Conservation (phyloP, 1,139 yeast species). For the Hansenula sp. region DNA sequence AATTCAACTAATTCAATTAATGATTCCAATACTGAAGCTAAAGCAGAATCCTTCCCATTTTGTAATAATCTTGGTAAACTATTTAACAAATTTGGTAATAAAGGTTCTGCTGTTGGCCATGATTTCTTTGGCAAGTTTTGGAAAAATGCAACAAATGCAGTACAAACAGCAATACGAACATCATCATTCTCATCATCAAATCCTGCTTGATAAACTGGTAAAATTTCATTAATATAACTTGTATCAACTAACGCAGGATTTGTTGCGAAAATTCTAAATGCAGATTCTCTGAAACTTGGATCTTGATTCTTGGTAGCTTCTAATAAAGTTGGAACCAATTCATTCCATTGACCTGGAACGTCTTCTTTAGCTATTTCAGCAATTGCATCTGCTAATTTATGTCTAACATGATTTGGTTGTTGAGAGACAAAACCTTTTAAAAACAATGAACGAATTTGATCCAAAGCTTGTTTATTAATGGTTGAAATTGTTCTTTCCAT, state of each 20-base stretch:
- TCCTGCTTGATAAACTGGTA: slow-evolving; percentile 73
- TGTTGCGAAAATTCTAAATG: slow-evolving; percentile 83
- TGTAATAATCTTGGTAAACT: slow-evolving; percentile 82
- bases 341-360: slow-evolving; percentile 63
- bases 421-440: slow-evolving; percentile 68
- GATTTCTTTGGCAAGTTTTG: slow-evolving; percentile 70
- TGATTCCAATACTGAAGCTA: slow-evolving; percentile 84
- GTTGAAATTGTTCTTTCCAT: slow-evolving; percentile 77
- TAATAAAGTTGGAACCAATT: slow-evolving; percentile 69
- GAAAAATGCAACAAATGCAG: slow-evolving; percentile 89
- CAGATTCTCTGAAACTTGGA: slow-evolving; percentile 80
- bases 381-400: slow-evolving; percentile 89
- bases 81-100: slow-evolving; percentile 79
- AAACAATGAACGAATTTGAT: slow-evolving; percentile 60
- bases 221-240: slow-evolving; percentile 47
- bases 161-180: slow-evolving; percentile 87
- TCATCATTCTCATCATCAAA: slow-evolving; percentile 75
- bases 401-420: slow-evolving; percentile 72
- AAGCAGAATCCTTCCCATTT: slow-evolving; percentile 72
- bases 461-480: slow-evolving; percentile 52
- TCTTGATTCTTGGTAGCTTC: slow-evolving; percentile 61
- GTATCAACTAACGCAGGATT: slow-evolving; percentile 75
- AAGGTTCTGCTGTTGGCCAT: slow-evolving; percentile 73
- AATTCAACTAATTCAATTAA: slow-evolving; percentile 85
- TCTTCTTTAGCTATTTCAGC: slow-evolving; percentile 84